Evolutionary conservation across 805 yeast species (phyloP).

Genomic region (Ogataea saltuana): DNA sequence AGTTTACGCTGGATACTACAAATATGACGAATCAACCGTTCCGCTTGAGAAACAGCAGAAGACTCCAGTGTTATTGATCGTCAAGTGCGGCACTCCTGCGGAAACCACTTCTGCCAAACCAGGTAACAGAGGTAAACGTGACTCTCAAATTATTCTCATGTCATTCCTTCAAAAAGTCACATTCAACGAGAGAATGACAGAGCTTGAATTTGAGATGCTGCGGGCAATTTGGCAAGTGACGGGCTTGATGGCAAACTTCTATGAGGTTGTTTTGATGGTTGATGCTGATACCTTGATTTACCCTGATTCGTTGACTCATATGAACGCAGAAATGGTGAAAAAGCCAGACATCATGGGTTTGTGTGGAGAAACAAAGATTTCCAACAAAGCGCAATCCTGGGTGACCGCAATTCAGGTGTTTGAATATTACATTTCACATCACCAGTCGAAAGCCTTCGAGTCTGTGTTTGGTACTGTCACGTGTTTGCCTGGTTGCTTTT

Average conservation of each 20-base stretch:
- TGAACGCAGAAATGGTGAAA: constrained; percentile 85
- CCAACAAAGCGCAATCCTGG: constrained; percentile 82
- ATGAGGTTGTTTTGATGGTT: constrained; percentile 85
- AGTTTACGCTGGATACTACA: constrained; percentile 91
- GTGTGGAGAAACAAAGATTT: constrained; percentile 92
- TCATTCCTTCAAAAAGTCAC: constrained; percentile 83
- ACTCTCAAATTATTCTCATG: constrained; percentile 89
- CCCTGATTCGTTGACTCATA: constrained; percentile 86
- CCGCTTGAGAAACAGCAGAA: constrained; percentile 82
- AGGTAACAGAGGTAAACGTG: constrained; percentile 96
- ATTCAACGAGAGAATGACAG: constrained; percentile 93
- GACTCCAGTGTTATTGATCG: constrained; percentile 75
- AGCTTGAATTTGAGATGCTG: constrained; percentile 77
- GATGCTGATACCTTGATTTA: constrained; percentile 91
- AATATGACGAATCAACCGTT: constrained; percentile 73
- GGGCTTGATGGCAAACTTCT: constrained; percentile 79
- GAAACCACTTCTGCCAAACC: constrained; percentile 74
- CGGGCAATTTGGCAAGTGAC: constrained; percentile 77
- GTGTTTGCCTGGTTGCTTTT: constrained; percentile 94
- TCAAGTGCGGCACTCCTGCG: constrained; percentile 85
- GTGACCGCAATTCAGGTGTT: constrained; percentile 92
- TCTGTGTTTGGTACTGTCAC: constrained; percentile 95
- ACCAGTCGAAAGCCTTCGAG: constrained; percentile 91
- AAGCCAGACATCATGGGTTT: constrained; percentile 88
- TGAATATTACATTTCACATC: constrained; percentile 91